Evolutionary conservation across 257 asterid genomes (phyloP).

Genomic region (Jacaranda mimosifolia): DNA sequence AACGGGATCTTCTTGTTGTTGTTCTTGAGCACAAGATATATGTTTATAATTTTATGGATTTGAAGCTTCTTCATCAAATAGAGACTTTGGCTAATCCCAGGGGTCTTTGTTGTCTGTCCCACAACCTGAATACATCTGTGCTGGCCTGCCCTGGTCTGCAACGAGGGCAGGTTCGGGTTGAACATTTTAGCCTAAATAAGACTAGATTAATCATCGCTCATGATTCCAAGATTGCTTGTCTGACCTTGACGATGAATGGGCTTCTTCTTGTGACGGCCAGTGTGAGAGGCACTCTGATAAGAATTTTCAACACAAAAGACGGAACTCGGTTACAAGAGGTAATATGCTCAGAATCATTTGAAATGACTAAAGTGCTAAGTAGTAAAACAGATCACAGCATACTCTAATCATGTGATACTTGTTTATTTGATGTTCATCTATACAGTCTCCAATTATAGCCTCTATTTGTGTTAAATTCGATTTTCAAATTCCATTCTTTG

Average conservation of each 20-base stretch:
- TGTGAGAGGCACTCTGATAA: conserved; percentile 84
- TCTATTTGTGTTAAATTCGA: not conserved
- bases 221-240: conserved; percentile 84
- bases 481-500: conserved; percentile 15
- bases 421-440: no score
- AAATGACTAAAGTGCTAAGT: no score
- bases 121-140: conserved; percentile 74
- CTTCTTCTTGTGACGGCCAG: conserved; percentile 96
- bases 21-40: conserved; percentile 94
- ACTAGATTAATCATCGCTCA: conserved; percentile 82
- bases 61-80: conserved; percentile 93
- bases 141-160: conserved; percentile 88
- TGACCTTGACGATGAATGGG: conserved; percentile 88
- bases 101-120: conserved; percentile 95
- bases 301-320: conserved; percentile 96
- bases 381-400: no score
- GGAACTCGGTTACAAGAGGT: conserved; percentile 97
- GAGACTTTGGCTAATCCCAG: conserved; percentile 83
- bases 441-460: no score
- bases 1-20: conserved; percentile 84
- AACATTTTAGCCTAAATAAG: conserved; percentile 87
- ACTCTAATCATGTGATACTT: no score
- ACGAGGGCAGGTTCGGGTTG: conserved; percentile 90
- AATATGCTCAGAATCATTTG: conserved; percentile 21
- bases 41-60: conserved; percentile 82